phyloP scores from a whole-genome alignment of 1,139 yeast genomes.

The Magnusiomyces sp. region DNA sequence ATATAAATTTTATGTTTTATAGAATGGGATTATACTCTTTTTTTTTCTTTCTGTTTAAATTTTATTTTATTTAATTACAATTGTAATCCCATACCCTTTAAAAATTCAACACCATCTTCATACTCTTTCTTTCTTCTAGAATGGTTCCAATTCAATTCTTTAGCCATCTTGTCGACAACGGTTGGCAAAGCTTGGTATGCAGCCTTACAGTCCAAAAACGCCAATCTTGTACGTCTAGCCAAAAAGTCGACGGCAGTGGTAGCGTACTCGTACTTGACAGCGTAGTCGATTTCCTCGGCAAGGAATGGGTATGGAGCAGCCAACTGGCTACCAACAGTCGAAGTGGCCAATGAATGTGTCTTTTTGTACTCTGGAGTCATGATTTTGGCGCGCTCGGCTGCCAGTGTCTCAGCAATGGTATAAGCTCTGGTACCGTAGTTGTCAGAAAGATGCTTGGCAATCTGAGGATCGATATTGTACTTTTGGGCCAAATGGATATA shows the following conservation, averaged over 20 bases:
- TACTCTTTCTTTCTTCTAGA: constrained; percentile 49
- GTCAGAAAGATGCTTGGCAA: constrained; percentile 75
- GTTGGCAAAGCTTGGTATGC: constrained; percentile 76
- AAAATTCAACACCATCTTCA: constrained; percentile 30
- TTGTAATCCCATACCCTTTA: constrained; percentile 36
- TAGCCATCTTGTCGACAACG: constrained; percentile 78
- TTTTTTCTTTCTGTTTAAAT: neutral
- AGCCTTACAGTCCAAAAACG: constrained; percentile 81
- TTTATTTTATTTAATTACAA: constrained; percentile 4
- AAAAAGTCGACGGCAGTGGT: constrained; percentile 85
- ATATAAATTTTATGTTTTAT: no score
- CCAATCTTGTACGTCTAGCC: constrained; percentile 89
- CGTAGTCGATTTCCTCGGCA: constrained; percentile 82
- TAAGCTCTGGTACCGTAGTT: constrained; percentile 86
- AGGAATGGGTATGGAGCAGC: constrained; percentile 77
- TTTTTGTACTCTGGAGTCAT: constrained; percentile 4
- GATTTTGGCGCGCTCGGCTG: no score
- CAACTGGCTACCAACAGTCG: constrained; percentile 30
- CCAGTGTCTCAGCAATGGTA: constrained; percentile 52
- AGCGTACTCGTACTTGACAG: constrained; percentile 74
- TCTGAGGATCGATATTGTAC: constrained; percentile 61
- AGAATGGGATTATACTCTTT: no score
- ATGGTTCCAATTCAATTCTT: constrained; percentile 67
- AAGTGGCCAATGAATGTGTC: constrained; percentile 30
- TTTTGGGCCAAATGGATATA: constrained; percentile 76